Evolutionary conservation across 179 eudicot genomes (phyloP), one percentile per base, ranked within the genome.

Genomic region (Amaranthus tricolor): DNA sequence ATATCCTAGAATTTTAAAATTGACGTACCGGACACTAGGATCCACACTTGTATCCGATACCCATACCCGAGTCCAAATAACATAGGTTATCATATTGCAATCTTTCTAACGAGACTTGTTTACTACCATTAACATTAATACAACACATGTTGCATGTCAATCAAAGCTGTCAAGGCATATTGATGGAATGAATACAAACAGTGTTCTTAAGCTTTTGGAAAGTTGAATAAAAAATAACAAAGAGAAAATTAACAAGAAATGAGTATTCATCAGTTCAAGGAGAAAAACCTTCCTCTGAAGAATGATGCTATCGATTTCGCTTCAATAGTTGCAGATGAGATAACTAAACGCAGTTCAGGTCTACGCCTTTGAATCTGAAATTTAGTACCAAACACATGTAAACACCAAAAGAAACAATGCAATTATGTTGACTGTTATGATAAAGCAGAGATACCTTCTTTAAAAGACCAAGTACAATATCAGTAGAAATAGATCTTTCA

Each of bases 261-360:
- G 12, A 54, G 69, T 21, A 57, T 68, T 6, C 5, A 56, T 24
- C 51, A 5, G 62, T 17, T 40, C 53, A 51, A 51, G 14, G 51
- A 62, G 63, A 49, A 49, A 78, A 78, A 92, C 98, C 98, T 94
- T 80, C 75, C 67, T 47, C 74, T 75, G 70, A 94, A 94, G 82
- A 93, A 95, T 16, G 91, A 78, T 62, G 99, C 97, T 77, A 95
- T 93, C 24, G 94, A 85, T 87, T 88, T 89, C 78, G 99, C 99
- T 84, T 95, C 99, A 68, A 95, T 95, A 54, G 99, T 95, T 74
- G 99, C 99, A 63, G 99, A 95, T 49, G 99, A 86, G 70, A 95
- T 95, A 73, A 95, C 76, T 64, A 95, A 81, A 63, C 98, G 97
- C 77, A 95, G 81, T 47, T 95, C 98, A 74, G 98, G 93, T 65